These are phyloP conservation scores for Colletotrichum falcatum DNA, from an alignment of 2,329 filamentous ascomycete genomes.

Conservation along the genomic window DNA sequence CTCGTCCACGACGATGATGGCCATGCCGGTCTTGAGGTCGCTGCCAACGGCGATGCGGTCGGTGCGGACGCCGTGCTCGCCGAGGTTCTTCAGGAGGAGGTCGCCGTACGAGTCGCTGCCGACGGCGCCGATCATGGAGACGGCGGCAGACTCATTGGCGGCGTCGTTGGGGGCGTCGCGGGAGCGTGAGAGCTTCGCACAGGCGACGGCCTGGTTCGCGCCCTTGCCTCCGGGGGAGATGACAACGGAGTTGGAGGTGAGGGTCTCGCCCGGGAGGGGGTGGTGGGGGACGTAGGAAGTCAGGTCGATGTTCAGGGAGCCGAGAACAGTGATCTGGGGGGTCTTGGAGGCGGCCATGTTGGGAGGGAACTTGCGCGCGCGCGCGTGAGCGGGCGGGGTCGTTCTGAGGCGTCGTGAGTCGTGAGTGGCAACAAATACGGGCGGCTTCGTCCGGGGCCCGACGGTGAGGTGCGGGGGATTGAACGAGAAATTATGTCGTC, in stretches of 20 bases:
- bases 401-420: not conserved
- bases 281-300: conserved; percentile 89
- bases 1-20: conserved; percentile 81
- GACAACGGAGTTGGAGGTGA: conserved; percentile 81
- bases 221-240: conserved; percentile 93
- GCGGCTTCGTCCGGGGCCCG: too few species aligned
- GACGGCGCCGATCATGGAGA: conserved; percentile 81
- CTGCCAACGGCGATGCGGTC: conserved; percentile 60
- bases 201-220: conserved; percentile 93
- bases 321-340: conserved; percentile 81
- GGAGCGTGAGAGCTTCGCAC: conserved; percentile 80
- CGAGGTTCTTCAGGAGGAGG: conserved; percentile 68
- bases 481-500: not conserved
- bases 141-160: conserved; percentile 53
- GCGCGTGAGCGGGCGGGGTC: not conserved
- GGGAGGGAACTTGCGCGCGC: not conserved
- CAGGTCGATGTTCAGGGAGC: conserved; percentile 95
- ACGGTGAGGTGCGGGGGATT: not conserved
- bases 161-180: conserved; percentile 43
- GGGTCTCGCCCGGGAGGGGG: conserved; percentile 86
- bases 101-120: conserved; percentile 76
- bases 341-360: conserved; percentile 32
- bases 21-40: conserved; percentile 71
- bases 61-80: conserved; percentile 72
- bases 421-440: not conserved